Base-by-base conservation (phyloP, 2,329 filamentous ascomycete species). In the Pseudogymnoascus pannorum region DNA sequence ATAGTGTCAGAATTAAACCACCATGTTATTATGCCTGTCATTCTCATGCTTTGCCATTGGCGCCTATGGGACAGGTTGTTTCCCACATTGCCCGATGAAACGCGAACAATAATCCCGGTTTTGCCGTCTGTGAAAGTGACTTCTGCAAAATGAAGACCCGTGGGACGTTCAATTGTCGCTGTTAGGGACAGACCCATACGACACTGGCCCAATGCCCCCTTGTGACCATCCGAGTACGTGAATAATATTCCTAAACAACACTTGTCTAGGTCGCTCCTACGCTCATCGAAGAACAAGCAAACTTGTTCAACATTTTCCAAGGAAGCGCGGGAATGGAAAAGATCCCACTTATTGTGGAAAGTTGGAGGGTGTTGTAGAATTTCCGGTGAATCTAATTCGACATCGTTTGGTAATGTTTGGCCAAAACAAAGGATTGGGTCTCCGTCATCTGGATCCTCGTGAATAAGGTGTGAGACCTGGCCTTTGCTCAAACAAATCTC, bases 341-440 rank as follows among this genome's bases (percentile, higher is more conserved):
- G 36, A 24, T 38, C 26, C 33, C 57, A 18, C 22, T 24, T 59
- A 33, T 31, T 22, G 18, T 40, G 36, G 36, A 42, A 42, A 42
- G 9, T 42, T 42, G 38, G 38, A 42, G 18, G 38, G 38, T 22
- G 38, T 42, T 42, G 38, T 42, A 22, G 38, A 22, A 42, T 42
- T 42, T 42, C 38, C 11, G 38, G 33, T 9, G 57, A 24, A 31
- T 36, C n/a, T 59, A 36, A 36, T 22, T 33, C 18, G n/a, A 38
- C 7, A 38, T 24, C n/a, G 22, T 22, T 7, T 59, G 9, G 16
- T 59, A 36, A 31, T 22, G 57, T 24, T 44, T 38, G 57, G 18
- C 51, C 57, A 38, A 59, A 59, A 31, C 36, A 59, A 35, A 44
- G 36, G 57, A 59, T 59, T 24, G 57, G 57, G 22, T 59, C 57